Base-by-base conservation (phyloP, 495 filamentous ascomycete species). In the Talaromyces thailandensis region DNA sequence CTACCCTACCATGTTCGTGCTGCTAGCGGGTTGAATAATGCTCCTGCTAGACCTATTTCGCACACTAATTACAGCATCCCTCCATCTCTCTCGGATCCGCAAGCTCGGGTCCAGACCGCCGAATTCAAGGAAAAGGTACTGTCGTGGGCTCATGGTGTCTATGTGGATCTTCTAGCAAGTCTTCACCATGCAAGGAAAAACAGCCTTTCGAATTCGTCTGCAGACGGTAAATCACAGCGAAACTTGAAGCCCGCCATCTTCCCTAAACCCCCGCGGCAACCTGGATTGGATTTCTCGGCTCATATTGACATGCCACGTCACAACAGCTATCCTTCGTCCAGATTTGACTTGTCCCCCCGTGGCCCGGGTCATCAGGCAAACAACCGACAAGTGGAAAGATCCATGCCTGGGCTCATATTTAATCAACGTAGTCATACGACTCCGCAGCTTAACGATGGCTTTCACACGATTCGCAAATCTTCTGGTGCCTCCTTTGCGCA, bases 111-210 rank as follows among this genome's bases (percentile, higher is more conserved):
- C 7, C 70, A 60, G 2, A 89, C 84, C 67, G 72, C 78, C 5
- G 83, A 86, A 64, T 92, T 90, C 69, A 89, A 88, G 64, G 93
- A 97, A 70, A 89, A 87, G 64, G 85, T 88, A 6, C 79, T 96
- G 51, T 81, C 87, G 16, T 93, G 89, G 84, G 94, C 94, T 31
- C 90, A 97, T 70, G 82, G 83, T 58, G 85, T 93, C 24, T 98
- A 98, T 75, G 84, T 92, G 40, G 90, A 96, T 66, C 83, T 98
- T 3, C 76, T 98, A 24, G 78, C 86, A 9, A 88, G 84, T 61
- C 82, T 96, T 8, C 87, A 93, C 53, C 82, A 86, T 61, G 80
- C 77, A 60, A 76, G 76, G 58, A 76, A 78, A 60, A 79, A 72
- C 68, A 79, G 72, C 63, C 63, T 67, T 21, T 76, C 70, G 23